Evolutionary conservation across 1,284 basidiomycete genomes (phyloP).

Genomic region (Tilletiaria anomala): DNA sequence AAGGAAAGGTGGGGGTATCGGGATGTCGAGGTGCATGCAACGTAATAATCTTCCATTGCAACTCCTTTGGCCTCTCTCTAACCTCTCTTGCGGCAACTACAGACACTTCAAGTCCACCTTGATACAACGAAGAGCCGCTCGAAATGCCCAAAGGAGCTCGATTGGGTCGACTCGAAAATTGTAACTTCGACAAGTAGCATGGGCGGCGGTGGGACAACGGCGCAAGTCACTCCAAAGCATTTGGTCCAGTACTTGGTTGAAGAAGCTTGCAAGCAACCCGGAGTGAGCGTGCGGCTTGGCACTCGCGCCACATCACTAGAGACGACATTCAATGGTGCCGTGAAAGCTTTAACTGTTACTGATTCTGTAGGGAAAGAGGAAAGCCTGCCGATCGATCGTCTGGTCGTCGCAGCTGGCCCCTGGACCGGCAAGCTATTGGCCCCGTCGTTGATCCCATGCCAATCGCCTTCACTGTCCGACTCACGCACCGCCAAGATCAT

Average conservation of each 20-base stretch:
- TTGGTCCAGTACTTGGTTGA: slow-evolving; percentile 65
- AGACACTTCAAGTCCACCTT: slow-evolving; percentile 3
- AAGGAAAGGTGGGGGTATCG: slow-evolving; percentile 70
- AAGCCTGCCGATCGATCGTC: neutral
- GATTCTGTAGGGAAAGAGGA: neutral
- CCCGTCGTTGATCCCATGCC: neutral
- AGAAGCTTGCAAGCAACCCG: slow-evolving; percentile 40
- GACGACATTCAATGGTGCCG: neutral
- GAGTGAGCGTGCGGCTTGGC: slow-evolving; percentile 42
- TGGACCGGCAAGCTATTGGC: slow-evolving; percentile 58
- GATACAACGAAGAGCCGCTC: slow-evolving; percentile 1
- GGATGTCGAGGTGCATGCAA: slow-evolving; percentile 44
- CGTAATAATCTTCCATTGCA: too few relatives aligned
- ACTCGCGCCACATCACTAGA: slow-evolving; percentile 18
- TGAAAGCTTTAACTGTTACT: neutral
- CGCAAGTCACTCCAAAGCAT: slow-evolving; percentile 64
- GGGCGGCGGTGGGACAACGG: slow-evolving; percentile 47
- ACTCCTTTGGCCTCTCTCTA: neutral
- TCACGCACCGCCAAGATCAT: slow-evolving; percentile 10
- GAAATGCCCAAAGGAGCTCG: slow-evolving; percentile 2
- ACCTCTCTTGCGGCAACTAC: neutral
- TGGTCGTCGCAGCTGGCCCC: slow-evolving; percentile 43
- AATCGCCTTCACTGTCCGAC: too few relatives aligned
- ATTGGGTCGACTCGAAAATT: slow-evolving; percentile 37
- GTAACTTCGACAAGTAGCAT: slow-evolving; percentile 29